Conservation (phyloP, 495 filamentous ascomycete genomes). For the Parathielavia appendiculata region DNA sequence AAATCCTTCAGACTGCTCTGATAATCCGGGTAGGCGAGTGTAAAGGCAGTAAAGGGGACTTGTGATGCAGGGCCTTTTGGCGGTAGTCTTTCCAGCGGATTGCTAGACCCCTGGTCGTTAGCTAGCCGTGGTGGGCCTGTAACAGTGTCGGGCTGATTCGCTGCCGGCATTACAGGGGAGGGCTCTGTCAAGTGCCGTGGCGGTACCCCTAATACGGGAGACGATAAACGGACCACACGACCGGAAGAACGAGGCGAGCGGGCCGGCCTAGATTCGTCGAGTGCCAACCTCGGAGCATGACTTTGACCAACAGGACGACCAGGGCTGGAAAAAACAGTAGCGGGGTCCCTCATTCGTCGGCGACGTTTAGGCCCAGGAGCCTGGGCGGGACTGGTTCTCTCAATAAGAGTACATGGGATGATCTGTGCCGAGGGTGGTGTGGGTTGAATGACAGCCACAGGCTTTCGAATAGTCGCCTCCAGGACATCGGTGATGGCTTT, state of each 20-base stretch:
- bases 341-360: conserved; percentile 18
- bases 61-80: conserved; percentile 25
- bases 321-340: conserved; percentile 3
- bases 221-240: not conserved
- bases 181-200: not conserved
- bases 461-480: conserved; percentile 21
- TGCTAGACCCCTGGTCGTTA: conserved; percentile 7
- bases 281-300: not conserved
- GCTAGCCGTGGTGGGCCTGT: not conserved
- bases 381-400: not conserved
- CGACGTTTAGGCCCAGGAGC: conserved; percentile 10
- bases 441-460: conserved; percentile 18
- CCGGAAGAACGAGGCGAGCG: not conserved
- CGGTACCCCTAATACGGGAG: not conserved
- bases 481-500: conserved; percentile 39
- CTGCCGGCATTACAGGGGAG: not conserved
- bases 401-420: conserved; percentile 33
- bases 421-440: conserved; percentile 43
- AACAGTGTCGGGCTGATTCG: not conserved
- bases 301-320: not conserved
- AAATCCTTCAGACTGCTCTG: conserved; percentile 51
- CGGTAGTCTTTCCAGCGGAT: conserved; percentile 13
- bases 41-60: conserved; percentile 47
- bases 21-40: conserved; percentile 53
- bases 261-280: not conserved